Base-by-base conservation (phyloP, 176 grass and related monocot species). In the Cenchrus americanus region DNA sequence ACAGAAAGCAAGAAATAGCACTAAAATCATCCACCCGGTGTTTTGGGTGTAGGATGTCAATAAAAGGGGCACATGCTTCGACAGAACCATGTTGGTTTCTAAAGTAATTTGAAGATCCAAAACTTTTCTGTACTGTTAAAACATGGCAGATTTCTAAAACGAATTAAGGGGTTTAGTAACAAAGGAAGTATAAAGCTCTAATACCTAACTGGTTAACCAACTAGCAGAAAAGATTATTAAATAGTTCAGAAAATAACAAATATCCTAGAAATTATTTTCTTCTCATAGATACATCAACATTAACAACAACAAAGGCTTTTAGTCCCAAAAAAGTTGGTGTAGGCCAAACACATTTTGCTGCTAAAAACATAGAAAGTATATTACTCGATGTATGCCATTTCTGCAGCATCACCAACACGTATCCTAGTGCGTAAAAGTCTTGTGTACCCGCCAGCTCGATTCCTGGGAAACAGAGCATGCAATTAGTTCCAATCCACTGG, bases 341-440 rank as follows among this genome's bases (percentile, higher is more conserved):
- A 18, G 53, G 53, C 15, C 53, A 55, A 55, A 55, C 1, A 21
- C 14, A 13, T 14, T 62, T 34, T 37, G 50, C 12, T 12, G 8
- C 40, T 26, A 72, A 58, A 66, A 81, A 81, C 18, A 73, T 64
- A 75, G 14, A 87, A 83, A 70, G 44, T n/a, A 76, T 14, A 67
- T 88, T 93, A 98, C 96, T 98, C 93, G 14, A 98, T 98, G 62
- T 95, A 95, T 73, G 93, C 91, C 96, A 98, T 96, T 18, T 91
- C 87, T 62, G 96, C 91, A 66, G 93, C 93, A 87, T 98, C 96
- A 15, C 96, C 96, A 51, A 94, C 75, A 84, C 91, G 82, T 87
- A 98, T 98, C 80, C 85, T 87, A 10, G 93, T 98, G 19, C 91
- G 77, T 50, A 96, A 71, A 40, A 98, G 78, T 84, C 96, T 92